Evolutionary conservation across 2,329 filamentous ascomycete species (phyloP).

Genomic region (Apiospora rasikravindrae): DNA sequence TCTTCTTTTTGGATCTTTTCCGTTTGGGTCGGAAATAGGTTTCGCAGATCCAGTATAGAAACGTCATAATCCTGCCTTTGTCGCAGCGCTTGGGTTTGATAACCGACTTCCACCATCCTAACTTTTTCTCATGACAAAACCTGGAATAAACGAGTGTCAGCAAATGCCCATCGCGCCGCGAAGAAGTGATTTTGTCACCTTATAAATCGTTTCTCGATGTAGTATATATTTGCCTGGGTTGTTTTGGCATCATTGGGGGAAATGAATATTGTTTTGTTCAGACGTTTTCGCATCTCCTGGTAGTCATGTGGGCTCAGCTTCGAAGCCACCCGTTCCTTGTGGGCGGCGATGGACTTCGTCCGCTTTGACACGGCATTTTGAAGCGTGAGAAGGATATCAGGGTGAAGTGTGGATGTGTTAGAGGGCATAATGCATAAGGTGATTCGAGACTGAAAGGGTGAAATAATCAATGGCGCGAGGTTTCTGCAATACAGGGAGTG

Average conservation of each 20-base stretch:
- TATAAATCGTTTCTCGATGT: neutral
- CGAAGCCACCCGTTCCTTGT: neutral
- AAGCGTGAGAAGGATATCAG: neutral
- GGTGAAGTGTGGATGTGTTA: slow-evolving; percentile 1
- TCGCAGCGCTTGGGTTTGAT: neutral
- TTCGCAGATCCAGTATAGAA: slow-evolving; percentile 9
- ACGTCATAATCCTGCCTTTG: slow-evolving; percentile 2
- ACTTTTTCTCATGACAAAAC: neutral
- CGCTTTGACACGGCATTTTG: slow-evolving; percentile 1
- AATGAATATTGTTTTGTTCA: slow-evolving; percentile 8
- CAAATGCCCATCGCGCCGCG: neutral
- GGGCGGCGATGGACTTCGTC: neutral
- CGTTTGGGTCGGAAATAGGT: neutral
- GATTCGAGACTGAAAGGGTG: neutral
- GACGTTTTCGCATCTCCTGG: neutral
- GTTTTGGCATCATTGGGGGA: neutral
- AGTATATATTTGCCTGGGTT: slow-evolving; percentile 5
- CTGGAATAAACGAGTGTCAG: neutral
- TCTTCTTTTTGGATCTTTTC: slow-evolving; percentile 13
- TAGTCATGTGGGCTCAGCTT: neutral
- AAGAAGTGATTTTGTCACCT: neutral
- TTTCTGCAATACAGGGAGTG: neutral
- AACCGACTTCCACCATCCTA: neutral
- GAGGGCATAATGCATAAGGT: neutral
- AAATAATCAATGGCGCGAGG: neutral